phyloP scores from a whole-genome alignment of 805 yeast genomes.

The Starmerella kuoi region DNA sequence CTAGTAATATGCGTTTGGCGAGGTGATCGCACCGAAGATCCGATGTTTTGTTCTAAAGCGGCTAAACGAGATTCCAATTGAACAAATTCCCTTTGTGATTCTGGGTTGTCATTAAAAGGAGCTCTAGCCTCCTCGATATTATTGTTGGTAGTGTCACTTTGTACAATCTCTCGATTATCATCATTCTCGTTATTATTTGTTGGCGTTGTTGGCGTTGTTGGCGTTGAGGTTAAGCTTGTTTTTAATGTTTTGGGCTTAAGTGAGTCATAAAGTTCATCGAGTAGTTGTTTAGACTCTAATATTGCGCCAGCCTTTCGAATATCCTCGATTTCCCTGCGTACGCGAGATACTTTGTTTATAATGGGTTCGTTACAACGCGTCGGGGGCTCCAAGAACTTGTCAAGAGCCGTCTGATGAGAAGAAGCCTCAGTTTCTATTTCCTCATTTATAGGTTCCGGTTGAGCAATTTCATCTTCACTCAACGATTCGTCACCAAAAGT shows the following conservation, averaged over 20 bases:
- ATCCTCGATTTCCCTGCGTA: conserved; percentile 13
- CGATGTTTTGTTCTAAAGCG: conserved; percentile 4
- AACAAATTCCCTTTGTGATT: conserved; percentile 1
- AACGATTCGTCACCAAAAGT: not conserved
- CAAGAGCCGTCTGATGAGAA: conserved; percentile 5
- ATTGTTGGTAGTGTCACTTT: not conserved
- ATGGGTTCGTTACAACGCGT: conserved; percentile 2
- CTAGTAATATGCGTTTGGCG: not conserved
- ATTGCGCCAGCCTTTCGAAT: conserved; percentile 1
- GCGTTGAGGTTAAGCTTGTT: not conserved
- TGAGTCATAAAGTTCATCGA: conserved; percentile 4
- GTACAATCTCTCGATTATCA: too few species aligned
- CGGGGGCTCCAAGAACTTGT: not conserved
- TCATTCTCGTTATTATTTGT: not conserved
- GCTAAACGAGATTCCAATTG: conserved; percentile 9
- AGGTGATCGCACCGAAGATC: conserved; percentile 2
- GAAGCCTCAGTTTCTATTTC: not conserved
- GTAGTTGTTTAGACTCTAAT: conserved; percentile 2
- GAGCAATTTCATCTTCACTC: not conserved
- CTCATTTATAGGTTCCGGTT: not conserved
- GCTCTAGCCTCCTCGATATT: not conserved
- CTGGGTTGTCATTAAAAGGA: not conserved
- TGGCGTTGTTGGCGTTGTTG: not conserved
- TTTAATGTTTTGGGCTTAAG: not conserved
- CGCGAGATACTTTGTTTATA: conserved; percentile 2